A percentile compares a stretch with the other conserved stretches of the same genome.
Evolutionary conservation across 129 eudicot species (phyloP).

Genomic region (Logfia minima): DNA sequence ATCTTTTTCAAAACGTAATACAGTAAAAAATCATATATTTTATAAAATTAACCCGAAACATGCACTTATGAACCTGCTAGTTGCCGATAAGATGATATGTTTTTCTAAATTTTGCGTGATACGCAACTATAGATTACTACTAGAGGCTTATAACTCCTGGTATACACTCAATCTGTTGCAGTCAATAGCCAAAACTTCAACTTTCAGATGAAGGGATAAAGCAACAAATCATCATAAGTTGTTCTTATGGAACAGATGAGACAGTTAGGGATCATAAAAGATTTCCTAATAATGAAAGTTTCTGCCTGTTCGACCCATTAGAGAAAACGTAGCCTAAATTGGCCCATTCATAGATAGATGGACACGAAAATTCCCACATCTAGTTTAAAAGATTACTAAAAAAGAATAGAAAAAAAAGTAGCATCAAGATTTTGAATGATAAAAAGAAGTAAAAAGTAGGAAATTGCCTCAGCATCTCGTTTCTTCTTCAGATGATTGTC

Average conservation of each 20-base stretch:
- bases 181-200: background rate
- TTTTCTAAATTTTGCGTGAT: background rate
- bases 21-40: background rate
- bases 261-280: background rate
- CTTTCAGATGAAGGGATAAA: background rate
- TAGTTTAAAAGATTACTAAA: background rate
- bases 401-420: background rate
- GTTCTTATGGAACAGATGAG: conserved; percentile 18
- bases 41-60: background rate
- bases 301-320: background rate
- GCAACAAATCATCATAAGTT: background rate
- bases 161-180: background rate
- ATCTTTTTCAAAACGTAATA: background rate
- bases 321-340: background rate
- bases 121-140: background rate
- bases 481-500: conserved; percentile 85
- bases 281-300: background rate
- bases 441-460: conserved; percentile 9
- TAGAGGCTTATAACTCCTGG: background rate
- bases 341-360: background rate
- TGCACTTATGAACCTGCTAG: background rate
- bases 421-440: background rate
- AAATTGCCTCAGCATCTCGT: conserved; percentile 78
- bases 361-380: background rate
- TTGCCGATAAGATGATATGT: conserved; percentile 7